phyloP scores from a whole-genome alignment of 2,329 filamentous ascomycete species.

The Aspergillus sergii region DNA sequence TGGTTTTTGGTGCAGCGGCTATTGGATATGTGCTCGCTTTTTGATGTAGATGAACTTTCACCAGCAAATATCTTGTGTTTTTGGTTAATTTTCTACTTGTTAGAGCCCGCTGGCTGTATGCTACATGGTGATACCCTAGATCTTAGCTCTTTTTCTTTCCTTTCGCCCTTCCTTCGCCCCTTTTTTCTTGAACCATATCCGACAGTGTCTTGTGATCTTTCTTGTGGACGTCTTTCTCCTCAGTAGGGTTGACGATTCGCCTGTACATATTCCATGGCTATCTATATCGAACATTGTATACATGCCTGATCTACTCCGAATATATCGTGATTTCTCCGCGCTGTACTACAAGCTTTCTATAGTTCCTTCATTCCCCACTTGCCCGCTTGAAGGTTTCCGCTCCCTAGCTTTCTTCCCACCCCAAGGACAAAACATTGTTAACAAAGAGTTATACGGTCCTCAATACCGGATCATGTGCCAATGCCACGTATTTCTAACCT shows the following conservation, averaged over 20 bases:
- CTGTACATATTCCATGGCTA: not conserved
- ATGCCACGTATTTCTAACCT: not conserved
- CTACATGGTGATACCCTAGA: not conserved
- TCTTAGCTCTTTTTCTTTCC: not conserved
- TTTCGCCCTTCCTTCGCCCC: not conserved
- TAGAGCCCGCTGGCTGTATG: not conserved
- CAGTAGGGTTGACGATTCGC: not conserved
- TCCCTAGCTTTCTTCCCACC: not conserved
- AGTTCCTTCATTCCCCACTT: not conserved
- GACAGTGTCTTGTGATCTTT: too few species aligned
- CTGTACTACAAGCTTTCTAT: not conserved
- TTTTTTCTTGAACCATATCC: not conserved
- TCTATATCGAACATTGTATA: not conserved
- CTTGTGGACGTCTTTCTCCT: not conserved
- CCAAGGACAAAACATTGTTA: not conserved
- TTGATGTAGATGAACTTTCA: conserved; percentile 10
- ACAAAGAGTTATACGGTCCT: not conserved
- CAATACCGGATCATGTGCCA: not conserved
- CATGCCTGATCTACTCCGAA: not conserved
- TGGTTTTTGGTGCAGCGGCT: conserved; percentile 27
- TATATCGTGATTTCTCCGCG: not conserved
- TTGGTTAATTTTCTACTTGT: not conserved
- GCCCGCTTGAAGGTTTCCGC: not conserved
- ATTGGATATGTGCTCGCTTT: conserved; percentile 26
- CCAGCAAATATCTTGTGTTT: not conserved